Conservation (phyloP, 768 basidiomycete species). For the Kwoniella sp. region DNA sequence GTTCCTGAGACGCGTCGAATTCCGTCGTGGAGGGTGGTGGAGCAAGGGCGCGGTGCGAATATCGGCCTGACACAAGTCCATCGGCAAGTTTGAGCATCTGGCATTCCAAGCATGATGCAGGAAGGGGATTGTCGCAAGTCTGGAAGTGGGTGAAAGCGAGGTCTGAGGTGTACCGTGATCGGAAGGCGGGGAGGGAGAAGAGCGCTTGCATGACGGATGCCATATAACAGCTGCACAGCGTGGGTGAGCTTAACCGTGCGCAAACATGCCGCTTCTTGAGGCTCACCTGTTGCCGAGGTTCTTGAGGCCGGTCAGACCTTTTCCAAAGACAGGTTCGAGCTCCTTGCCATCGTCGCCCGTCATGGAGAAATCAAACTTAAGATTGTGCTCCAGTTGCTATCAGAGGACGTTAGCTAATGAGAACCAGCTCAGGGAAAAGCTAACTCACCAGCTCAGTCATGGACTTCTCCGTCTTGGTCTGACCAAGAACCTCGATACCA, state of each 20-base stretch:
- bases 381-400: conserved; percentile 94
- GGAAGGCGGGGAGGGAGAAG: conserved; percentile 78
- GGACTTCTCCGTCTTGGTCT: conserved; percentile 90
- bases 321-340: conserved; percentile 82
- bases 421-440: background rate
- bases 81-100: conserved; percentile 91
- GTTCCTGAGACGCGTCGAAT: conserved; percentile 35
- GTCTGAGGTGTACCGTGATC: conserved; percentile 65
- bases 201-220: conserved; percentile 85
- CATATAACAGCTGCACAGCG: conserved; percentile 81
- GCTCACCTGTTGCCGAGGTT: conserved; percentile 87
- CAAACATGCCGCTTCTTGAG: background rate
- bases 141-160: conserved; percentile 62
- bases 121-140: conserved; percentile 67
- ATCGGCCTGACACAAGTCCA: conserved; percentile 88
- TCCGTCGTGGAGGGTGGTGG: conserved; percentile 41
- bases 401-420: conserved; percentile 9
- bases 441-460: conserved; percentile 84
- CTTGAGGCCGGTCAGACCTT: conserved; percentile 80
- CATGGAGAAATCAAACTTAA: conserved; percentile 90
- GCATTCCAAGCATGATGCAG: conserved; percentile 87
- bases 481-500: conserved; percentile 78
- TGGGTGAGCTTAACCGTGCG: background rate
- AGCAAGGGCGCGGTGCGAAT: conserved; percentile 64
- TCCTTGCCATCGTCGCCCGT: conserved; percentile 83